Base-by-base conservation (phyloP, 176 grass and related monocot genomes). In the Secale cereale region DNA sequence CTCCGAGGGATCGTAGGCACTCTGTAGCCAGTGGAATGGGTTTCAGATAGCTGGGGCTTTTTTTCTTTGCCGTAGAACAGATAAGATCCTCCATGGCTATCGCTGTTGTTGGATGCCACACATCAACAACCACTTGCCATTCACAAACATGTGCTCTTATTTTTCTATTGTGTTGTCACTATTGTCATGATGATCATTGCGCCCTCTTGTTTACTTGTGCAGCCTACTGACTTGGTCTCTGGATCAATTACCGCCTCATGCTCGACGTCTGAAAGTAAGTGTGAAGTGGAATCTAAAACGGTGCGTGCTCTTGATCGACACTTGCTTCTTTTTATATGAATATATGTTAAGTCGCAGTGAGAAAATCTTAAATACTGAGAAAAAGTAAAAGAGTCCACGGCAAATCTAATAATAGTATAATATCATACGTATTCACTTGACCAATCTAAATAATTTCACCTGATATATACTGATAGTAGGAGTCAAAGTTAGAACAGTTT, bases 101-200 rank as follows among this genome's bases (percentile, higher is more conserved):
- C 88, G 13, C 62, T 74, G 78, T 78, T 72, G 65, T 83, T 83
- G 74, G 80, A 90, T 86, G 41, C 83, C 71, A 79, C 57, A 39
- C 74, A 83, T 66, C 32, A 74, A 69, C 84, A 66, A 86, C 65
- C 43, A 35, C 80, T 59, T 33, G 65, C 30, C 16, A 30, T 43
- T 22, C 65, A 26, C 20, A 59, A 46, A 15, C 88, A 86, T 76
- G 79, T 82, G 80, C 66, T 73, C 84, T 79, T 79, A 83, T 78
- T 80, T 59, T 28, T 88, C 7, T 86, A 41, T 36, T 78, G 6
- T 31, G 23, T 81, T 65, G 33, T 46, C 88, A 37, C 56, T 36
- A 8, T 28, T 81, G 70, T 60, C 71, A 85, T 19, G n/a, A 59
- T 54, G 83, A 86, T 69, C 26, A 67, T 76, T 64, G 54, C 57